A percentile compares a stretch with the other conserved stretches of the same genome.
Conservation (phyloP, 306 rosid species). For the Quercus glauca region DNA sequence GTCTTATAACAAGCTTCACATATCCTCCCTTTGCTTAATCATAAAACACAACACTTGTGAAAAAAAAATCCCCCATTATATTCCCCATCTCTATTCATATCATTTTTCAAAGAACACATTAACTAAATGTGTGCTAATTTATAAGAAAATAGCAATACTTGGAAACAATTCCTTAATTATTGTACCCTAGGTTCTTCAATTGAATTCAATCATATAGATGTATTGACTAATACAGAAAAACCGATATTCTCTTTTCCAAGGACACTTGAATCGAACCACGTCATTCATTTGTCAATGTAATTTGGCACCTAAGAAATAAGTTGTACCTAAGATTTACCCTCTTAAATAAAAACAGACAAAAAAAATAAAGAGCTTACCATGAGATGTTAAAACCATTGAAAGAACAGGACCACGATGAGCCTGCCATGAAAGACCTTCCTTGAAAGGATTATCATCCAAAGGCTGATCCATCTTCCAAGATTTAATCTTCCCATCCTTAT, state of each 20-base stretch:
- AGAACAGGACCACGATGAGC: constrained; percentile 91
- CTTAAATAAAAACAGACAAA: not conserved
- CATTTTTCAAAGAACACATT: not conserved
- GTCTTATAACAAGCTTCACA: not conserved
- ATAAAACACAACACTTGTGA: not conserved
- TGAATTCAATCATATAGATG: too few relatives aligned
- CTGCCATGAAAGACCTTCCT: constrained; percentile 98
- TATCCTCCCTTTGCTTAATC: not conserved
- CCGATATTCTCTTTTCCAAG: too few relatives aligned
- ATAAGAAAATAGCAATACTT: too few relatives aligned
- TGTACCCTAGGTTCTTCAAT: too few relatives aligned
- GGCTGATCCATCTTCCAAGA: constrained; percentile 88
- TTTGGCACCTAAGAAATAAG: too few relatives aligned
- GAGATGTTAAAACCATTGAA: constrained; percentile 59
- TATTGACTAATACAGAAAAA: too few relatives aligned
- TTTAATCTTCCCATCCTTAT: constrained; percentile 92
- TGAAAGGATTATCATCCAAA: constrained; percentile 59
- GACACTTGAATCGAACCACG: too few relatives aligned
- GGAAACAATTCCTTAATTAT: accelerated
- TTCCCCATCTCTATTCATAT: not conserved
- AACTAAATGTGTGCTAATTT: not conserved
- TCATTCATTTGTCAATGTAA: too few relatives aligned
- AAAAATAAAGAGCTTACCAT: constrained; percentile 30
- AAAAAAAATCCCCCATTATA: not conserved
- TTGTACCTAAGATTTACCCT: too few relatives aligned